Percentiles rank a stretch among this genome's conserved stretches.
phyloP scores from a whole-genome alignment of 768 basidiomycete species.

The Boletus tylopilopsis region DNA sequence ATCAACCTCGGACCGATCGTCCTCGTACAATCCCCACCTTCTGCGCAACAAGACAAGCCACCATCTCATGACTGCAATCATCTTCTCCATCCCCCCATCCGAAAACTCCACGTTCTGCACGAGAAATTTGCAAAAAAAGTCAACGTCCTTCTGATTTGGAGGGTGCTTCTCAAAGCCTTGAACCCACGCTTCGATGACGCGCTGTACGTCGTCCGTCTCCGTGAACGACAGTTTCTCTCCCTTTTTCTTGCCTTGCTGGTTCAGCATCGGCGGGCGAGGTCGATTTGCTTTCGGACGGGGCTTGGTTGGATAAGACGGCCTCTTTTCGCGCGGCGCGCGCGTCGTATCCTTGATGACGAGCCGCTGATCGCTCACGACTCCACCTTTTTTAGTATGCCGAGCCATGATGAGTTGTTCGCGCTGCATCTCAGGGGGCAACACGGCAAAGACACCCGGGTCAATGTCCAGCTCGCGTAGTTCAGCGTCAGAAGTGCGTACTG shows the following conservation, averaged over 20 bases:
- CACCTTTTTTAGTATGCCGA: conserved; percentile 43
- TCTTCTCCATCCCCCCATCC: conserved; percentile 68
- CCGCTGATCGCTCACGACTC: conserved; percentile 41
- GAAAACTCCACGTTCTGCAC: conserved; percentile 62
- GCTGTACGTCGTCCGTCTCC: conserved; percentile 70
- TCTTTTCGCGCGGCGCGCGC: conserved; percentile 29
- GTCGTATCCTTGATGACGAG: conserved; percentile 43
- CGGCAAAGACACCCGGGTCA: conserved; percentile 67
- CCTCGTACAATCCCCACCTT: conserved; percentile 58
- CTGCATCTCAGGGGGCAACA: conserved; percentile 63
- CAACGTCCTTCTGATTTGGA: conserved; percentile 74
- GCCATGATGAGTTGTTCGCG: conserved; percentile 68
- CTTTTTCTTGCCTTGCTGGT: conserved; percentile 49
- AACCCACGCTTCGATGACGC: conserved; percentile 75
- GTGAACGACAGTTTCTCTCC: conserved; percentile 56
- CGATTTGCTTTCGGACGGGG: conserved; percentile 57
- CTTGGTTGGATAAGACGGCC: conserved; percentile 35
- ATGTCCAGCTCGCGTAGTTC: conserved; percentile 66
- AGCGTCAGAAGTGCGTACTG: conserved; percentile 45
- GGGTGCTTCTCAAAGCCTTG: conserved; percentile 50
- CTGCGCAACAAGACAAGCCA: conserved; percentile 71
- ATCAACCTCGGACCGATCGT: conserved; percentile 32
- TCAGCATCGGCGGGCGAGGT: conserved; percentile 46
- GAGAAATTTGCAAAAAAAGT: conserved; percentile 71
- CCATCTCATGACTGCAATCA: conserved; percentile 72